Evolutionary conservation across 257 asterid species (phyloP), one percentile per base, ranked within the genome.

Genomic region (Voacanga thouarsii): DNA sequence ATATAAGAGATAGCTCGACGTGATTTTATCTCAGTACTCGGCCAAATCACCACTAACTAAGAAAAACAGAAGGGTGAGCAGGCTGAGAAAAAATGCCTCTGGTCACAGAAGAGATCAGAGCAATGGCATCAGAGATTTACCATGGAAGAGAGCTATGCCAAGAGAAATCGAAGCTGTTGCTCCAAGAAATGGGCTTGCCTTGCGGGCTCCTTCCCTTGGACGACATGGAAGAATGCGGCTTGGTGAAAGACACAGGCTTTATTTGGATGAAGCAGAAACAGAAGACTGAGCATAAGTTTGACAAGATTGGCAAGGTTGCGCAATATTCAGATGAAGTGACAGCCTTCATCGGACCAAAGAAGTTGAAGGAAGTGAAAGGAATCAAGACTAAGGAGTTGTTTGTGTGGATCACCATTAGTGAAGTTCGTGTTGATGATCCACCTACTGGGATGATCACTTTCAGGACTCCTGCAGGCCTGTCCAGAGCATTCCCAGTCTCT

Each of bases 361-460:
- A 77, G 90, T 85, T 89, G 47, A 82, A 61, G 84, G 83, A 80
- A 72, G 84, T 91, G 6, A 91, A 90, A 44, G 94, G 97, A 3
- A 89, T 91, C 30, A 89, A 86, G 84, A 81, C 89, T 15, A 91
- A 88, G 91, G 97, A 91, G 90, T 87, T 89, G 33, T 84, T 89
- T 55, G 37, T 91, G 41, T 91, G 97, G 93, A 67, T 89, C 37
- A 79, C 84, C 1, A 79, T 91, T 33, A 75, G 56, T 71, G 97
- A 89, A 7, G 89, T 89, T 63, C 71, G 15, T 24, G 82, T 89
- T 67, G 93, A 87, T 57, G 87, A 83, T 3, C 84, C 89, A 0
- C 85, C 92, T 18, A 69, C 92, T 19, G 92, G 86, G 0, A 91
- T 88, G 79, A 83, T 89, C 82, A 85, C 86, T 49, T 91, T 91